Percentiles rank a stretch among this genome's conserved stretches.
phyloP scores from a whole-genome alignment of 2,329 filamentous ascomycete genomes.

The Teratosphaeria destructans region DNA sequence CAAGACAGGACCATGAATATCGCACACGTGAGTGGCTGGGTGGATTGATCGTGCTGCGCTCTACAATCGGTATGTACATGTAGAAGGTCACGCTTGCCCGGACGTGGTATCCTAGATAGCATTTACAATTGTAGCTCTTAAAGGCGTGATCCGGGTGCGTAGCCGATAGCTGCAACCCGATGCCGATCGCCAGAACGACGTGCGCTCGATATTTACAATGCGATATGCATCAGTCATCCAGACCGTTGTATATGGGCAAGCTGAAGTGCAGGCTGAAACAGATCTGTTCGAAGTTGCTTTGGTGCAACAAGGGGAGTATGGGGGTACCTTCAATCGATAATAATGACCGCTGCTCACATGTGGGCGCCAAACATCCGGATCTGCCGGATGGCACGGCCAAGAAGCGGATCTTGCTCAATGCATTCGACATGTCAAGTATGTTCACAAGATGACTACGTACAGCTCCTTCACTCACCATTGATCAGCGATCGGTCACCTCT shows the following conservation, averaged over 20 bases:
- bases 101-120: neutral
- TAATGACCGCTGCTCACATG: neutral
- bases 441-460: neutral
- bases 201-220: neutral
- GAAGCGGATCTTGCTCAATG: neutral
- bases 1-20: neutral
- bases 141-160: neutral
- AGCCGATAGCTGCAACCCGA: neutral
- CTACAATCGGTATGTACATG: neutral
- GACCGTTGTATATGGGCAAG: neutral
- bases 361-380: neutral
- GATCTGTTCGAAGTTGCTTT: neutral
- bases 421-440: neutral
- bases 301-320: neutral
- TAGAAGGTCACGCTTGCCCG: neutral
- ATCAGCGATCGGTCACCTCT: neutral
- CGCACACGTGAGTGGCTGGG: neutral
- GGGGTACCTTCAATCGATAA: neutral
- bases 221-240: neutral
- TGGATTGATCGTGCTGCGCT: neutral
- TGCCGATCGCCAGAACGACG: neutral
- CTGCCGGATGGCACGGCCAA: neutral
- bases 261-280: neutral
- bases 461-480: neutral
- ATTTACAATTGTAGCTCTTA: neutral